Evolutionary conservation across 495 filamentous ascomycete genomes (phyloP), one percentile per base, ranked within the genome.

Genomic region (Aspergillus saccharolyticus): DNA sequence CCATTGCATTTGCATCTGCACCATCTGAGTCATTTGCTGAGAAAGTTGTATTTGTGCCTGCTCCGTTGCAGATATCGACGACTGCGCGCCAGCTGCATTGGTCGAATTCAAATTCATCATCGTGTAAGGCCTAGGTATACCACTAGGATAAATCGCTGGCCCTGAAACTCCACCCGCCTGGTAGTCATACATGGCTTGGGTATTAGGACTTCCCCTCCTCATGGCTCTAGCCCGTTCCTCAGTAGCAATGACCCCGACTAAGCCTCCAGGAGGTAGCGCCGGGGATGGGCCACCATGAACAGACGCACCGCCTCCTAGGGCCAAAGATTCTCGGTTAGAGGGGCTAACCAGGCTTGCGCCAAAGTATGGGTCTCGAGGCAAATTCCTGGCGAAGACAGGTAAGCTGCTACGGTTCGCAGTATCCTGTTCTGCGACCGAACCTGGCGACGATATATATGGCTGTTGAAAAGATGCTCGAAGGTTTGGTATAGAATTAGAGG

Each of bases 1-100:
- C 75, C 77, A 88, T 56, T 94, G 88, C 86, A 96, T 92, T 67
- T 95, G 90, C 86, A 95, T 90, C 65, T 91, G 87, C 87, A 94
- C 90, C 75, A 93, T 92, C 62, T 87, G 83, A 21, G 83, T 79
- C 90, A 96, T 95, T 66, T 95, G 89, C 63, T 92, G 88, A 22
- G 84, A 85, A 76, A 96, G 87, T 64, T 96, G 87, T 46, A 91
- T 79, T 58, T 90, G 88, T 17, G 87, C 86, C 63, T 89, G 87
- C 60, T 93, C 89, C 4, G 82, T 83, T 18, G 88, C 78, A 22
- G 79, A 78, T 24, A 64, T 22, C 46, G 25, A 51, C 8, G 44
- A 55, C 51, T 62, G 66, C 54, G 64, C 55, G 28, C 55, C 59
- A 30, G 70, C 61, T 58, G 66, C 70, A 25, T 64, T 69, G 65